Conservation (phyloP, 116 monocot genomes). For the Thalassia testudinum region DNA sequence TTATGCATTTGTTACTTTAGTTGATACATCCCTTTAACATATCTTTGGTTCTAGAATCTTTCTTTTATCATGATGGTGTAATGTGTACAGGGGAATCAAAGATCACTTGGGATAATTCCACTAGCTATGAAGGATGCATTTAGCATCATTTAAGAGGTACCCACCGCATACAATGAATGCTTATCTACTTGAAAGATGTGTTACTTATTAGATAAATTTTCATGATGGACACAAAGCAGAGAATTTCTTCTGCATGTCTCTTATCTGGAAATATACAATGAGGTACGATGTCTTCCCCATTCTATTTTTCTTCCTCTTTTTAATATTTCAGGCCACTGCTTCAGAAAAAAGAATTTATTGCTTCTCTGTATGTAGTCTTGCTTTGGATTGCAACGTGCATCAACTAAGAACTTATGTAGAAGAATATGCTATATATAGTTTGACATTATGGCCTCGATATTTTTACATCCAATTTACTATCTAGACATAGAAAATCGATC, state of each 20-base stretch:
- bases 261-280: constrained; percentile 95
- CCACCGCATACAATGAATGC: background rate
- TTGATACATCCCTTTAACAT: too few relatives aligned
- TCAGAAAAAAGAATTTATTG: too few relatives aligned
- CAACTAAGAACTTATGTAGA: too few relatives aligned
- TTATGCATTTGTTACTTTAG: background rate
- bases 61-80: background rate
- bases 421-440: too few relatives aligned
- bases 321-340: too few relatives aligned
- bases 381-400: too few relatives aligned
- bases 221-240: constrained; percentile 67
- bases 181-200: background rate
- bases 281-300: constrained; percentile 28
- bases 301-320: too few relatives aligned
- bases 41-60: too few relatives aligned
- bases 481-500: too few relatives aligned
- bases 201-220: background rate
- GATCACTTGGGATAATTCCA: constrained; percentile 92
- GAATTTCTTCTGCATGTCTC: constrained; percentile 95
- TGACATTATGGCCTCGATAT: too few relatives aligned
- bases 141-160: constrained; percentile 92
- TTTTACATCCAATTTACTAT: too few relatives aligned
- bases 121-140: constrained; percentile 97
- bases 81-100: constrained; percentile 77
- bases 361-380: too few relatives aligned